Conservation (phyloP, 1,284 basidiomycete species). For the Ceratobasidium sp. region DNA sequence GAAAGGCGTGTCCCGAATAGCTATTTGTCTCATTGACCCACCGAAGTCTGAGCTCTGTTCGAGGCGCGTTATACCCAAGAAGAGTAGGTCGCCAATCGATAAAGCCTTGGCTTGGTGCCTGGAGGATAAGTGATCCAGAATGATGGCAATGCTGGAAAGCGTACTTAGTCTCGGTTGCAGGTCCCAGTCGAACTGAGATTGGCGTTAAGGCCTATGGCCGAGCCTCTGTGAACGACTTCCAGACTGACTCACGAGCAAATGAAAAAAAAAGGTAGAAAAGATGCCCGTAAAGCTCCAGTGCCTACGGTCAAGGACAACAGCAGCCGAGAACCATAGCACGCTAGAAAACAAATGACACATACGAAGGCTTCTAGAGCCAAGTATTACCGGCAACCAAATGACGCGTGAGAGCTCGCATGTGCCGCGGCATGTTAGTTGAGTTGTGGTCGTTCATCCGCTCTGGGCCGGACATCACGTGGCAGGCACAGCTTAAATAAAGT, state of each 20-base stretch:
- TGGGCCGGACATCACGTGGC: not conserved
- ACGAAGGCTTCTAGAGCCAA: not conserved
- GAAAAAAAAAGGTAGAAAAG: too few relatives aligned
- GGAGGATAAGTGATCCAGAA: not conserved
- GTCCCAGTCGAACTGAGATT: not conserved
- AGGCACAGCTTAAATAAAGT: not conserved
- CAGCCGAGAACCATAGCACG: not conserved
- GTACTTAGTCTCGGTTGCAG: conserved; percentile 5
- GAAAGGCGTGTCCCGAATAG: conserved; percentile 13
- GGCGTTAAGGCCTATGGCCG: not conserved
- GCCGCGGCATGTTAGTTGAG: conserved; percentile 13
- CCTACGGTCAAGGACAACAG: not conserved
- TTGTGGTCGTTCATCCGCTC: not conserved
- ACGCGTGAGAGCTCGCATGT: not conserved
- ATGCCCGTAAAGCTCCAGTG: not conserved
- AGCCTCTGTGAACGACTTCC: not conserved
- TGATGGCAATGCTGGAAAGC: not conserved
- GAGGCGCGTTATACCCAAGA: not conserved
- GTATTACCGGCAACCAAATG: not conserved
- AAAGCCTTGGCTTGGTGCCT: not conserved
- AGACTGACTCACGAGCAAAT: too few relatives aligned
- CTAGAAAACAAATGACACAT: not conserved
- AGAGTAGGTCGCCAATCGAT: not conserved
- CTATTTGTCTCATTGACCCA: not conserved
- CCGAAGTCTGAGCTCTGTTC: conserved; percentile 18